Percentiles rank a stretch among this genome's conserved stretches.
Evolutionary conservation across 169 alveolate species (phyloP).

Genomic region (Cryptosporidium parvum): DNA sequence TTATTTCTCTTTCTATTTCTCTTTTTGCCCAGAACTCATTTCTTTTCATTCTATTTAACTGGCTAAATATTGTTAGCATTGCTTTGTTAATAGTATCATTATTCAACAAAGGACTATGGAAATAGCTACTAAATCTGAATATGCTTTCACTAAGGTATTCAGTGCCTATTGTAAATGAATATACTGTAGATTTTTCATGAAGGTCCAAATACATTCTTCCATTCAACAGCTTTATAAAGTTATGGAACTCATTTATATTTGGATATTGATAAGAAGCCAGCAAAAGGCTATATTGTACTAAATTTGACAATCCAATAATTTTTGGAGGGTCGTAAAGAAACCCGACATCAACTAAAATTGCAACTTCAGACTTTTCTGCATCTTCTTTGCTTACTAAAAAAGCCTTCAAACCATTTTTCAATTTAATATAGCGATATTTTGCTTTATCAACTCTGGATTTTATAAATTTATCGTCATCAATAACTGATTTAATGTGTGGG

Average conservation of each 20-base stretch:
- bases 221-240: conserved; percentile 31
- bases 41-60: conserved; percentile 1
- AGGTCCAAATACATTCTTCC: conserved; percentile 55
- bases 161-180: conserved; percentile 44
- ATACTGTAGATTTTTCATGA: conserved; percentile 12
- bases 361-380: conserved; percentile 38
- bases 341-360: conserved; percentile 52
- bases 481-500: not conserved
- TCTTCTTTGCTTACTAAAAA: conserved; percentile 52
- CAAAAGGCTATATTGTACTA: conserved; percentile 40
- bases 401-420: conserved; percentile 34
- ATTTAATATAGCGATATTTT: conserved; percentile 33
- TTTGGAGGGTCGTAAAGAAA: conserved; percentile 39
- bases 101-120: conserved; percentile 25
- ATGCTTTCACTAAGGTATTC: conserved; percentile 51
- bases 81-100: conserved; percentile 37
- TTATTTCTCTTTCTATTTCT: conserved; percentile 44
- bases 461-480: conserved; percentile 34
- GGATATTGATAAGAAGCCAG: conserved; percentile 45
- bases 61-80: conserved; percentile 30
- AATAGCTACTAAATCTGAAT: conserved; percentile 60
- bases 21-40: conserved; percentile 43
- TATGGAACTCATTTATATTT: conserved; percentile 35
- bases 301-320: conserved; percentile 43
- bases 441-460: conserved; percentile 38